Conservation (phyloP, 2,329 filamentous ascomycete genomes). For the Metarhizium robertsii region DNA sequence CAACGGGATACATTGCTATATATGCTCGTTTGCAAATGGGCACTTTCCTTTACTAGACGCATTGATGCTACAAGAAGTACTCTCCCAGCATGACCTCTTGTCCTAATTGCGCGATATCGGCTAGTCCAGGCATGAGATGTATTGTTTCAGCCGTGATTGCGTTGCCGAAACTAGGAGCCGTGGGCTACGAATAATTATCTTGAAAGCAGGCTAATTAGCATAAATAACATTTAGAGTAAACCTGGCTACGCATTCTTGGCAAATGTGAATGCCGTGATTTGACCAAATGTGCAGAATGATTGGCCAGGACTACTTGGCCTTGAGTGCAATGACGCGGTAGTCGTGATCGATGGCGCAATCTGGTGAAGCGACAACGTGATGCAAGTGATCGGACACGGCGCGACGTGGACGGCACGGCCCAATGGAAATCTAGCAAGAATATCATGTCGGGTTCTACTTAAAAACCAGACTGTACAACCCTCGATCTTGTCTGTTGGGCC, state of each 20-base stretch:
- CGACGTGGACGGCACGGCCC: not conserved
- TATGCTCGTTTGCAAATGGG: no score
- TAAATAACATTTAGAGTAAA: no score
- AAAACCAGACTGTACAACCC: not conserved
- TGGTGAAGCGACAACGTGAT: not conserved
- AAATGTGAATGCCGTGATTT: not conserved
- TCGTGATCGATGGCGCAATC: not conserved
- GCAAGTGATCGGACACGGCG: not conserved
- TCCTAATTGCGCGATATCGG: constrained; percentile 8
- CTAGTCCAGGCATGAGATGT: not conserved
- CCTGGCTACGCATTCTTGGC: not conserved
- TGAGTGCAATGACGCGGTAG: not conserved
- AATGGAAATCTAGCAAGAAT: not conserved
- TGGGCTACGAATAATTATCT: no score
- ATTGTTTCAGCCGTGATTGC: not conserved
- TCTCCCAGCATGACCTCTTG: no score
- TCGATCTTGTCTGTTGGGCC: no score
- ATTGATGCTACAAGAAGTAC: no score
- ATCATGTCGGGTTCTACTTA: not conserved
- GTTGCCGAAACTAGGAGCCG: not conserved
- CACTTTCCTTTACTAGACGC: no score
- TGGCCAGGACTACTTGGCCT: no score
- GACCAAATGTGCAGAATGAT: no score
- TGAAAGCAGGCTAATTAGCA: no score
- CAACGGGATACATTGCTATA: no score